Percentiles rank a stretch among this genome's conserved stretches.
phyloP scores from a whole-genome alignment of 805 yeast species.

The Kuraishia molischiana region DNA sequence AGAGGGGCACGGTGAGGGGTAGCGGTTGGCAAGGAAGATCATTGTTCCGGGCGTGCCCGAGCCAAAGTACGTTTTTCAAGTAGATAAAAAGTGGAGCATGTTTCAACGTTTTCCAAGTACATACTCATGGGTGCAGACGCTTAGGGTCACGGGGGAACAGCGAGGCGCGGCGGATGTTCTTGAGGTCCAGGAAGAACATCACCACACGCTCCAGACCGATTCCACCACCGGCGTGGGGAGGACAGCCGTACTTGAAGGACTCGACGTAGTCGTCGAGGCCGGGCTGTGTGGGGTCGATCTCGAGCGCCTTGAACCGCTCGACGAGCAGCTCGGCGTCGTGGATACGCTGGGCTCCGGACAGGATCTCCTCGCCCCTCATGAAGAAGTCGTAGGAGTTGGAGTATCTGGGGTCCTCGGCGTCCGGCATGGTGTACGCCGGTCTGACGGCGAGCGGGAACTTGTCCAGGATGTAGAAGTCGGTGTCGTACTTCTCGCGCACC shows the following conservation, averaged over 20 bases:
- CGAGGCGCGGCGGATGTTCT: slow-evolving; percentile 97
- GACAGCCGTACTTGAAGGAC: slow-evolving; percentile 90
- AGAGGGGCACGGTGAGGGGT: too few relatives aligned
- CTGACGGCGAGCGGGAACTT: slow-evolving; percentile 95
- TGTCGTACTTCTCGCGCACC: slow-evolving; percentile 88
- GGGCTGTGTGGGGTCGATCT: slow-evolving; percentile 65
- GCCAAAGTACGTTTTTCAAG: too few relatives aligned
- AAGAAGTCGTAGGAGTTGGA: slow-evolving; percentile 98
- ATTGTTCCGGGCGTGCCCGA: too few relatives aligned
- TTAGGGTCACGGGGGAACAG: slow-evolving; percentile 98
- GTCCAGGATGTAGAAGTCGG: slow-evolving; percentile 96
- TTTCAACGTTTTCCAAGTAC: too few relatives aligned
- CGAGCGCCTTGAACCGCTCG: slow-evolving; percentile 78
- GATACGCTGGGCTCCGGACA: slow-evolving; percentile 99
- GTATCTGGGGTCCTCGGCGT: slow-evolving; percentile 81
- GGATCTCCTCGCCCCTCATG: slow-evolving; percentile 99
- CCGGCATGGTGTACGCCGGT: slow-evolving; percentile 99
- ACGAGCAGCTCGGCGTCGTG: slow-evolving; percentile 82
- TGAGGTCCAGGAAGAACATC: slow-evolving; percentile 95
- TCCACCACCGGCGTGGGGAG: slow-evolving; percentile 99
- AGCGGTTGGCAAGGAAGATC: too few relatives aligned
- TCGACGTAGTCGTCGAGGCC: slow-evolving; percentile 89
- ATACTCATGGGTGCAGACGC: slow-evolving; percentile 82
- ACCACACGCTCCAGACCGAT: slow-evolving; percentile 98
- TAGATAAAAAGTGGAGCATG: too few relatives aligned